Evolutionary conservation across 1,139 yeast species (phyloP).

Genomic region (Yamadazyma sp.): DNA sequence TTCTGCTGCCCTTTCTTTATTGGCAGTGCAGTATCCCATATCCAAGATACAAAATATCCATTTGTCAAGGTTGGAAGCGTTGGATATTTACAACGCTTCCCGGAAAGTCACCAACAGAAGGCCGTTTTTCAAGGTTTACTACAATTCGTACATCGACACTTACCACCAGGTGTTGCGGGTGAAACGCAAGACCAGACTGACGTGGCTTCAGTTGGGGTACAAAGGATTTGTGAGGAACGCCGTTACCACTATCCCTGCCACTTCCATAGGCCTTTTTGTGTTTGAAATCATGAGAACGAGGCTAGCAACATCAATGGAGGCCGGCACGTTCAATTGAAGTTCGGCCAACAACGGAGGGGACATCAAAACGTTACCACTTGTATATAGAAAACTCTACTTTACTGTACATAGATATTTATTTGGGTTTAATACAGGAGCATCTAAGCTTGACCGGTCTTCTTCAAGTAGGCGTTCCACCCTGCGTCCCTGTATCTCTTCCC

Average conservation of each 20-base stretch:
- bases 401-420: not conserved
- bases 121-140: slow-evolving; percentile 53
- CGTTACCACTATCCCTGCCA: slow-evolving; percentile 77
- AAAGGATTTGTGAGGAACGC: slow-evolving; percentile 77
- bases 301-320: slow-evolving; percentile 13
- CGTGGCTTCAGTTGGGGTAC: slow-evolving; percentile 70
- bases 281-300: slow-evolving; percentile 77
- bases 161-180: slow-evolving; percentile 56
- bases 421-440: not conserved
- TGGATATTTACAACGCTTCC: slow-evolving; percentile 64
- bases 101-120: slow-evolving; percentile 19
- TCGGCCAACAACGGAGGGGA: too few species aligned
- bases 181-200: slow-evolving; percentile 51
- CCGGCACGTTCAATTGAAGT: not conserved
- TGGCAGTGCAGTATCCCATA: slow-evolving; percentile 81
- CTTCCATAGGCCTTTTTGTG: slow-evolving; percentile 80
- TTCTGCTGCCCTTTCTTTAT: slow-evolving; percentile 74
- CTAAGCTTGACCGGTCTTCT: slow-evolving; percentile 28
- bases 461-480: slow-evolving; percentile 87
- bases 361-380: too few species aligned
- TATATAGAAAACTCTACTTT: not conserved
- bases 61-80: slow-evolving; percentile 73
- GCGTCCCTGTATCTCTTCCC: slow-evolving; percentile 88
- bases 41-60: slow-evolving; percentile 79
- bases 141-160: slow-evolving; percentile 74